phyloP scores from a whole-genome alignment of 148 eudicot species.

The Spergularia bocconei region DNA sequence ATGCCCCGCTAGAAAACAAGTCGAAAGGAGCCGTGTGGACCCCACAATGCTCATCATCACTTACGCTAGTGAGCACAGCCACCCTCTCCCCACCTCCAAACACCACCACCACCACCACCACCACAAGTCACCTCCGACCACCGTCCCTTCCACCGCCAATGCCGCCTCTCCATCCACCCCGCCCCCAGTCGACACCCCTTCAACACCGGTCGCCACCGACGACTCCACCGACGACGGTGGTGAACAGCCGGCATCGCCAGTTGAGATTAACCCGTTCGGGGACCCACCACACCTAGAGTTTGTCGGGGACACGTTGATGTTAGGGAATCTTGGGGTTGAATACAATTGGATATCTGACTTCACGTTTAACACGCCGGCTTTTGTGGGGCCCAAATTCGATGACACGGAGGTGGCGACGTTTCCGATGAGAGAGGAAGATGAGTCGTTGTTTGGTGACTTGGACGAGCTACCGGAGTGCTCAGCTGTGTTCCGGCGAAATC shows the following conservation, averaged over 20 bases:
- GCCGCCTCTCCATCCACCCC: conserved; percentile 21
- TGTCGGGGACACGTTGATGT: conserved; percentile 20
- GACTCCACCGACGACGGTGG: conserved; percentile 1
- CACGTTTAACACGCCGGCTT: conserved; percentile 35
- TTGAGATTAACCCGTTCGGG: conserved; percentile 23
- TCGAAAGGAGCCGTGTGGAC: conserved; percentile 57
- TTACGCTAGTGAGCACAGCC: conserved; percentile 60
- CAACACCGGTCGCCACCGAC: neutral
- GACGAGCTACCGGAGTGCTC: conserved; percentile 64
- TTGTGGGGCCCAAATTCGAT: conserved; percentile 38
- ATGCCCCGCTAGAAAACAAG: conserved; percentile 72
- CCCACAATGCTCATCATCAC: conserved; percentile 55
- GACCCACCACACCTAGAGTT: conserved; percentile 29
- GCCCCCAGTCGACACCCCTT: neutral
- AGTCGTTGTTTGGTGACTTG: conserved; percentile 52
- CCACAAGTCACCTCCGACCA: neutral
- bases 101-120: conserved; percentile 50
- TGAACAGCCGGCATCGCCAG: neutral
- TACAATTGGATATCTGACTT: conserved; percentile 50
- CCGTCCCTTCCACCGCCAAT: conserved; percentile 2
- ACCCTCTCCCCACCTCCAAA: conserved; percentile 44
- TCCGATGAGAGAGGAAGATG: conserved; percentile 56
- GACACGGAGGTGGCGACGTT: conserved; percentile 36
- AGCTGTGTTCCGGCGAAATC: conserved; percentile 33
- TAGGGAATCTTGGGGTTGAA: conserved; percentile 29